These are phyloP conservation scores for Amylocarpus encephaloides DNA, from an alignment of 2,329 filamentous ascomycete species.

Conservation along the genomic window DNA sequence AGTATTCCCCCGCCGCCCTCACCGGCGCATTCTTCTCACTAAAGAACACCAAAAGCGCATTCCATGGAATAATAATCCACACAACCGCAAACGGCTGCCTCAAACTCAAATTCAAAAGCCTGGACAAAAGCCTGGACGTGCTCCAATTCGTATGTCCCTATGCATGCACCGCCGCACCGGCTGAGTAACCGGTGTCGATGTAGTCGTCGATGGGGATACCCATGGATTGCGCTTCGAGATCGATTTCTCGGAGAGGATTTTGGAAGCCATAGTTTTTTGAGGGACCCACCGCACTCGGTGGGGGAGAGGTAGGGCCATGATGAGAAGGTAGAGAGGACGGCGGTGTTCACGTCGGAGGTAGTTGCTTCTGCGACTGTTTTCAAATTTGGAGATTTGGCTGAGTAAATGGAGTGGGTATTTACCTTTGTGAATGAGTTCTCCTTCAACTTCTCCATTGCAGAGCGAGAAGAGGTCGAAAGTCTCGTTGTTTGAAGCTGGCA, in stretches of 20 bases:
- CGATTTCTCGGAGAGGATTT: constrained; percentile 27
- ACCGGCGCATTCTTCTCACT: constrained; percentile 53
- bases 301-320: constrained; percentile 34
- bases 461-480: too few relatives aligned
- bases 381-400: too few relatives aligned
- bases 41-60: constrained; percentile 43
- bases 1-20: constrained; percentile 49
- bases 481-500: too few relatives aligned
- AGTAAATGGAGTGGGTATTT: too few relatives aligned
- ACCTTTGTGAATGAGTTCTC: too few relatives aligned
- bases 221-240: constrained; percentile 33
- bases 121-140: too few relatives aligned
- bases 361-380: constrained; percentile 43
- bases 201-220: constrained; percentile 32
- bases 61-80: constrained; percentile 54
- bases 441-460: too few relatives aligned
- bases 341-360: constrained; percentile 32
- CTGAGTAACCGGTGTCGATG: constrained; percentile 30
- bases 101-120: constrained; percentile 55
- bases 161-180: constrained; percentile 40
- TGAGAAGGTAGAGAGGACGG: constrained; percentile 34
- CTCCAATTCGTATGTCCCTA: constrained; percentile 32
- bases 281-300: constrained; percentile 28
- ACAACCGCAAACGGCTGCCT: constrained; percentile 41
- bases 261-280: constrained; percentile 30